These are phyloP conservation scores for Scenedesmus sp. DNA, from an alignment of 163 green algal species.

Conservation along the genomic window DNA sequence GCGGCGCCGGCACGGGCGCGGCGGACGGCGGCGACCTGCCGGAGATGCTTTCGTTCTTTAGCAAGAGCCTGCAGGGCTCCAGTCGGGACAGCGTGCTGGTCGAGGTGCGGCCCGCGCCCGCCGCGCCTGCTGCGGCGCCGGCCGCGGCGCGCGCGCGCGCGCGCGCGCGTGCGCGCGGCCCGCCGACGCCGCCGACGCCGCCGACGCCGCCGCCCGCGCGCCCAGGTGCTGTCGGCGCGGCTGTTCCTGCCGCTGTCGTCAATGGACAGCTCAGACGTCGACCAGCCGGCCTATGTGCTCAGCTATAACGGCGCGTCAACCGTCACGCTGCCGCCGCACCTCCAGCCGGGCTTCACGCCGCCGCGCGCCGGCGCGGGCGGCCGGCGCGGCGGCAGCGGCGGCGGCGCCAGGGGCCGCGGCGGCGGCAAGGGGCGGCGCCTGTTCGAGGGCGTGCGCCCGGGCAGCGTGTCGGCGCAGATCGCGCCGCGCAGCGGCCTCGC, in stretches of 20 bases:
- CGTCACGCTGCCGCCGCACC: conserved; percentile 15
- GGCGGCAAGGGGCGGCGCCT: background rate
- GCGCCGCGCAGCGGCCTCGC: background rate
- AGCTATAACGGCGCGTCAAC: conserved; percentile 14
- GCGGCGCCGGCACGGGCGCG: background rate
- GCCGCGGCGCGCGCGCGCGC: background rate
- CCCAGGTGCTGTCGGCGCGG: conserved; percentile 34
- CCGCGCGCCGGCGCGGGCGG: conserved; percentile 6
- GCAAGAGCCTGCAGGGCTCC: conserved; percentile 2
- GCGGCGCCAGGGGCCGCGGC: background rate
- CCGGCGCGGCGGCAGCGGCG: background rate
- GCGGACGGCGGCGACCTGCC: background rate
- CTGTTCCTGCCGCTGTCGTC: conserved; percentile 38
- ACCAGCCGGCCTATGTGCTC: conserved; percentile 33
- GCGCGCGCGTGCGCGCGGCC: background rate
- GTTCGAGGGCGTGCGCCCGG: background rate
- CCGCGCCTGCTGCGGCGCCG: background rate
- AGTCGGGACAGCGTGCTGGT: conserved; percentile 38
- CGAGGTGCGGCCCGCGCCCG: conserved; percentile 7
- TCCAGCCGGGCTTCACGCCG: conserved; percentile 4
- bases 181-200: background rate
- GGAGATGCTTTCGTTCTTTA: conserved; percentile 26
- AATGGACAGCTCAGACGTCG: conserved; percentile 26
- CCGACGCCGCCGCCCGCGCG: background rate
- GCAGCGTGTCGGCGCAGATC: conserved; percentile 27